A percentile compares a stretch with the other conserved stretches of the same genome.
Evolutionary conservation across 495 filamentous ascomycete genomes (phyloP).

Genomic region (Penicillium robsamsonii): DNA sequence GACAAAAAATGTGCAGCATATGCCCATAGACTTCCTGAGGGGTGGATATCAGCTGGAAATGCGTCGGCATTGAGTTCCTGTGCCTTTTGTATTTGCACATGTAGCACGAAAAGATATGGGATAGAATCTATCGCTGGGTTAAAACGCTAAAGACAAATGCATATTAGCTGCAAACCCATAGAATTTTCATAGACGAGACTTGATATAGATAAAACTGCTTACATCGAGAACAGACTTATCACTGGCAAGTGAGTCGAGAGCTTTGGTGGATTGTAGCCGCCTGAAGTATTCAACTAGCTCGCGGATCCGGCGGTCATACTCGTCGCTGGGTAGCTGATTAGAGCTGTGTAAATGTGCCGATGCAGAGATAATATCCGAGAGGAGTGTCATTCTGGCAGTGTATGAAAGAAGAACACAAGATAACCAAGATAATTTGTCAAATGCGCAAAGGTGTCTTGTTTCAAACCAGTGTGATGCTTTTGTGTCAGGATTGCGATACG

Average conservation of each 20-base stretch:
- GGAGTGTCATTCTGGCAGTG: slow-evolving; percentile 11
- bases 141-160: slow-evolving; percentile 30
- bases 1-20: slow-evolving; percentile 47
- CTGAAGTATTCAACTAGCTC: slow-evolving; percentile 28
- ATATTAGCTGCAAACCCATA: neutral
- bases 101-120: slow-evolving; percentile 42
- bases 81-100: slow-evolving; percentile 30
- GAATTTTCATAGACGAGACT: neutral
- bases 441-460: neutral
- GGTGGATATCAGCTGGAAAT: slow-evolving; percentile 28
- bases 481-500: neutral
- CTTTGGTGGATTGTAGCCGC: slow-evolving; percentile 18
- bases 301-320: slow-evolving; percentile 32
- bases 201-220: slow-evolving; percentile 11
- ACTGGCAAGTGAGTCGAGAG: slow-evolving; percentile 15
- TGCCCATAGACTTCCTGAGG: slow-evolving; percentile 46
- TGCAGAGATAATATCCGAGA: slow-evolving; percentile 16
- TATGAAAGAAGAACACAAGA: neutral
- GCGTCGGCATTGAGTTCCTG: slow-evolving; percentile 23
- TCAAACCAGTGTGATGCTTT: neutral
- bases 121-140: slow-evolving; percentile 44
- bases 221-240: slow-evolving; percentile 31
- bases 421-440: neutral
- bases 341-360: slow-evolving; percentile 14
- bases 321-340: slow-evolving; percentile 17